Evolutionary conservation across 208 protist genomes (phyloP), one percentile per base, ranked within the genome.

Genomic region (Balamuthia mandrillaris): DNA sequence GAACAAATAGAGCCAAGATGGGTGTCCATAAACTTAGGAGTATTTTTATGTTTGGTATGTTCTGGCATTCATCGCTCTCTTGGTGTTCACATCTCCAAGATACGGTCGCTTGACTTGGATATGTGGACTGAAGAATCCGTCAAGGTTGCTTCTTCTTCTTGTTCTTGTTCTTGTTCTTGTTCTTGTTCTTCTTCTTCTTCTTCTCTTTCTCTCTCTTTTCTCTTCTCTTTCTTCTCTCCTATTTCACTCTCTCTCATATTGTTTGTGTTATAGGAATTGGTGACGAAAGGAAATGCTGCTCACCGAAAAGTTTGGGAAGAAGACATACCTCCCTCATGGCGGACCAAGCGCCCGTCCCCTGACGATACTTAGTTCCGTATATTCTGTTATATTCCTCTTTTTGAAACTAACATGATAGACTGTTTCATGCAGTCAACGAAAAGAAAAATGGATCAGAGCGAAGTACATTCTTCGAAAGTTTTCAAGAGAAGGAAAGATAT

Each of bases 31-130:
- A 94, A 94, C 60, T 45, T 94, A 4, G 92, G 92, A 33, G 14
- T 94, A 4, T 94, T 91, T 24, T 74, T 94, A 14, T 94, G 92
- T 51, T 93, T 94, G 27, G 81, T 84, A 24, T 94, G 92, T 51
- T 88, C 84, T 42, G 92, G 88, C 35, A 83, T 94, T 4, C 92
- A 94, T 47, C 61, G 92, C 24, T 60, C 51, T 16, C 41, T 94
- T 1, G 92, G 92, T 56, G 84, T 87, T 5, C 90, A 92, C 45
- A 81, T 94, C 5, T 87, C 88, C 27, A 91, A 93, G 51, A 91
- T 92, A 1, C 39, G 89, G 18, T 91, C 87, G 33, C 72, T 91
- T 0, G 90, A 70, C 1, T 84, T 92, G 39, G 90, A 92, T 60
- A 60, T 63, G 31, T 92, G 75, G 75, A 54, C 61, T 24, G 16